A percentile compares a stretch with the other conserved stretches of the same genome.
Evolutionary conservation across 2,329 filamentous ascomycete species (phyloP).

Genomic region (Mariannaea sp.): DNA sequence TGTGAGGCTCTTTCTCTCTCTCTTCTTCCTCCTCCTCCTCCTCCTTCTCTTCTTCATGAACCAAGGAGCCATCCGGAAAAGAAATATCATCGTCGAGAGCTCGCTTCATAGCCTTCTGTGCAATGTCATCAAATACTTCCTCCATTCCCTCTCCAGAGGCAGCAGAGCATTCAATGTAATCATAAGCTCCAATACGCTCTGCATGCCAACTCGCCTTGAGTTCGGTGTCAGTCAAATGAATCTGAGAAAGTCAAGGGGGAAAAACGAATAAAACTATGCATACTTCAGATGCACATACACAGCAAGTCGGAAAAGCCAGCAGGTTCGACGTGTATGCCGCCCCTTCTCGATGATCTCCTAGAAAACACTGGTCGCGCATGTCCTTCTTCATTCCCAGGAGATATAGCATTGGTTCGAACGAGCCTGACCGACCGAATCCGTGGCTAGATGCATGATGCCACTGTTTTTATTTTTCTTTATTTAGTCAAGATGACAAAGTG

Average conservation of each 20-base stretch:
- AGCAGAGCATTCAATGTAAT: conserved; percentile 46
- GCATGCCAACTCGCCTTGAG: conserved; percentile 43
- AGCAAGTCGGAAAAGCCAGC: conserved; percentile 37
- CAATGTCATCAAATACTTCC: conserved; percentile 37
- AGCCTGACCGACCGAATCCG: conserved; percentile 35
- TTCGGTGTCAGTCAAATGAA: conserved; percentile 4
- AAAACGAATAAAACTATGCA: too few relatives aligned
- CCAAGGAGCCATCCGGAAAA: conserved; percentile 4
- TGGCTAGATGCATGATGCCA: conserved; percentile 38
- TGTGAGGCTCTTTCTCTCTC: too few relatives aligned
- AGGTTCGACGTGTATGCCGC: conserved; percentile 12
- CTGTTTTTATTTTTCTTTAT: conserved; percentile 30
- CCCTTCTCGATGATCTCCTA: conserved; percentile 27
- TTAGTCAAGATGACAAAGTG: too few relatives aligned
- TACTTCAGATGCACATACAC: conserved; percentile 40
- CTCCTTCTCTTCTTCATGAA: conserved; percentile 4
- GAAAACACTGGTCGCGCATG: conserved; percentile 32
- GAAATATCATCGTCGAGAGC: conserved; percentile 18
- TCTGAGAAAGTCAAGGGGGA: too few relatives aligned
- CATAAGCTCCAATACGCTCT: conserved; percentile 35
- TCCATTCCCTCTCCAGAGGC: conserved; percentile 43
- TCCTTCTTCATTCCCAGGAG: conserved; percentile 46
- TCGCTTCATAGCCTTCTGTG: conserved; percentile 31
- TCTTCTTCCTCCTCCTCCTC: too few relatives aligned
- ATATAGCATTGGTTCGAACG: conserved; percentile 35